Percentiles rank a stretch among this genome's conserved stretches.
Conservation (phyloP, 164 flowering plant species). For the Annona squamosa region DNA sequence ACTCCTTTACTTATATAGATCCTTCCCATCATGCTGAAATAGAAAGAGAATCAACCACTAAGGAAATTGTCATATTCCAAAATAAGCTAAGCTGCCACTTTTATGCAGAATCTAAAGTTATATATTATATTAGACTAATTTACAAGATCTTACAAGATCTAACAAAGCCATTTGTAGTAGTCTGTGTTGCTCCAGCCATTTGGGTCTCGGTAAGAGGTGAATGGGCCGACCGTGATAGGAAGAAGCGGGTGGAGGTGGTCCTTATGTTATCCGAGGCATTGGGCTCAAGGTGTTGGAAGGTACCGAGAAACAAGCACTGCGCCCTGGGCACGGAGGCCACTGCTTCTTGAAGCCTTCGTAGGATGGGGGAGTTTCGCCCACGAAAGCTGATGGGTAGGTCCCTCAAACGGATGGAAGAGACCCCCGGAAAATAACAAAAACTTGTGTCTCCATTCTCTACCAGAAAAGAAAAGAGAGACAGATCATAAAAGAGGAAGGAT, state of each 20-base stretch:
- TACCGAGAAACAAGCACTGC: conserved; percentile 33
- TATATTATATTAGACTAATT: no score
- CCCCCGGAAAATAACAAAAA: conserved; percentile 46
- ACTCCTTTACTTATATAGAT: no score
- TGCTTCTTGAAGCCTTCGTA: conserved; percentile 6
- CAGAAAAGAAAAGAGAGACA: conserved; percentile 20
- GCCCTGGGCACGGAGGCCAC: conserved; percentile 20
- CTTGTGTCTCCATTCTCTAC: conserved; percentile 27
- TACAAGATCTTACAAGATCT: no score
- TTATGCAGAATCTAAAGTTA: no score
- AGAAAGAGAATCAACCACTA: no score
- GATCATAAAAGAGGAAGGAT: no score
- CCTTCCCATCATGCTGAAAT: no score
- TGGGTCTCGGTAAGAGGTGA: conserved; percentile 22
- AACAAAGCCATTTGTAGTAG: conserved; percentile 35
- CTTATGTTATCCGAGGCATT: conserved; percentile 20
- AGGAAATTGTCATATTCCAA: no score
- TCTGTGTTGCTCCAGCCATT: not conserved
- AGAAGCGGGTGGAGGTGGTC: conserved; percentile 5
- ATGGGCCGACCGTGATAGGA: conserved; percentile 41
- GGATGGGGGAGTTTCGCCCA: not conserved
- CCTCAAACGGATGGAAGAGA: conserved; percentile 26
- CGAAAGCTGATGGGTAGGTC: conserved; percentile 33
- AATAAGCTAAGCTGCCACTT: no score
- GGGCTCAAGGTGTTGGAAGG: conserved; percentile 46